Conservation (phyloP, 352 stramenopile genomes). For the Globisporangium parvum region DNA sequence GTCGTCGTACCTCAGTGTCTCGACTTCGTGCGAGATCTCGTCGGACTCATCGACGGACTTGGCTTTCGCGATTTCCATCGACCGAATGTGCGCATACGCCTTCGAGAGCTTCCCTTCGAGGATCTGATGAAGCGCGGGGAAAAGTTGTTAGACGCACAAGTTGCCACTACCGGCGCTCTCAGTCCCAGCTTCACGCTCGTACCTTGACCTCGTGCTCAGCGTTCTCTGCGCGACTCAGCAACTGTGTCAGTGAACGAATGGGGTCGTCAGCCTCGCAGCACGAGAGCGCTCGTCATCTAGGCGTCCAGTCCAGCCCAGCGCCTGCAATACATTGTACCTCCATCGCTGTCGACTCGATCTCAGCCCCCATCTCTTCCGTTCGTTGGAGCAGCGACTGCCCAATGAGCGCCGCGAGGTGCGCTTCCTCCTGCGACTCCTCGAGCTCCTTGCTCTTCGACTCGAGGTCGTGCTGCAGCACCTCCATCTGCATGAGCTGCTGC, state of each 20-base stretch:
- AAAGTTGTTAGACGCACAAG: no score
- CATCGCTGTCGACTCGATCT: constrained; percentile 24
- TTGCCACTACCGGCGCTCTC: no score
- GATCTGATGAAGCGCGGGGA: no score
- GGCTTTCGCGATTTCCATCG: constrained; percentile 31
- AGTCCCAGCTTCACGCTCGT: no score
- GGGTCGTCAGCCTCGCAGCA: not conserved
- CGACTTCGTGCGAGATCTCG: constrained; percentile 27
- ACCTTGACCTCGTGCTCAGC: constrained; percentile 37
- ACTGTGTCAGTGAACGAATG: constrained; percentile 7
- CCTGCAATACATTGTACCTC: constrained; percentile 14
- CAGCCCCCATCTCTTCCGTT: constrained; percentile 42
- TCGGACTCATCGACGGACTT: constrained; percentile 26
- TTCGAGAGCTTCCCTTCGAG: constrained; percentile 28
- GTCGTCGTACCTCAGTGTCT: constrained; percentile 16
- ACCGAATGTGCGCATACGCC: constrained; percentile 28
- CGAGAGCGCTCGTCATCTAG: no score
- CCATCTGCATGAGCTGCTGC: constrained; percentile 30
- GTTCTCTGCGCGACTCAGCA: constrained; percentile 30
- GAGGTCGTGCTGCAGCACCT: constrained; percentile 42
- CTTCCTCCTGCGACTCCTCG: constrained; percentile 42
- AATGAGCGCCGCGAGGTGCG: constrained; percentile 37
- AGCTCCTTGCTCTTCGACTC: constrained; percentile 42
- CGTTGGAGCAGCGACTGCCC: constrained; percentile 39
- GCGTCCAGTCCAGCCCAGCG: no score